Percentiles rank a stretch among this genome's conserved stretches.
Evolutionary conservation across 768 basidiomycete genomes (phyloP).

Genomic region (Ephemerocybe angulata): DNA sequence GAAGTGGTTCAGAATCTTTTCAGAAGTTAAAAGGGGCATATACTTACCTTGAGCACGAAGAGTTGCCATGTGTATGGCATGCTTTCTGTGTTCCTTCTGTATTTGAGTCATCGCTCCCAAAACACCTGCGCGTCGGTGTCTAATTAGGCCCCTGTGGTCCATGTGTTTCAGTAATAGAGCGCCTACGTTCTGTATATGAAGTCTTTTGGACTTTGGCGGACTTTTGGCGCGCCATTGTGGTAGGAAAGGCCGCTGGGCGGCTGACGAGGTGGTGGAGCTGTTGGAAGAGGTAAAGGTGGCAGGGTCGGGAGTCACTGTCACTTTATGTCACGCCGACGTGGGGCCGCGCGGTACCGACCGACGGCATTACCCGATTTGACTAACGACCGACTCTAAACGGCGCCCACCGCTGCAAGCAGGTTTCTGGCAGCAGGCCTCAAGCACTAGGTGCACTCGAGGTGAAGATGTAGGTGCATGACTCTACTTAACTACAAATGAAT

Average conservation of each 20-base stretch:
- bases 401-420: too few relatives aligned
- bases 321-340: too few relatives aligned
- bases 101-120: slow-evolving; percentile 3
- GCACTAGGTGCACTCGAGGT: too few relatives aligned
- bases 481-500: too few relatives aligned
- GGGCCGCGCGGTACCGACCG: too few relatives aligned
- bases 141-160: background rate
- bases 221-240: background rate
- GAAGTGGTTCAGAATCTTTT: background rate
- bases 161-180: background rate
- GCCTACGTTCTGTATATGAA: background rate
- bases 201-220: background rate
- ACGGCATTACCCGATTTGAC: too few relatives aligned
- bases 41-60: slow-evolving; percentile 8
- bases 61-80: slow-evolving; percentile 4
- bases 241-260: background rate
- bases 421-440: too few relatives aligned
- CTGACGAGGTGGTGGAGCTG: background rate
- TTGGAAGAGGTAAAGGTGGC: background rate
- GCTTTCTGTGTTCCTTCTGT: slow-evolving; percentile 4
- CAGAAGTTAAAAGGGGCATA: background rate
- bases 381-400: too few relatives aligned
- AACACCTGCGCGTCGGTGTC: slow-evolving; percentile 6
- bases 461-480: too few relatives aligned
- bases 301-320: background rate